Evolutionary conservation across 768 basidiomycete species (phyloP), one percentile per base, ranked within the genome.

Genomic region (Pisolithus sp.): DNA sequence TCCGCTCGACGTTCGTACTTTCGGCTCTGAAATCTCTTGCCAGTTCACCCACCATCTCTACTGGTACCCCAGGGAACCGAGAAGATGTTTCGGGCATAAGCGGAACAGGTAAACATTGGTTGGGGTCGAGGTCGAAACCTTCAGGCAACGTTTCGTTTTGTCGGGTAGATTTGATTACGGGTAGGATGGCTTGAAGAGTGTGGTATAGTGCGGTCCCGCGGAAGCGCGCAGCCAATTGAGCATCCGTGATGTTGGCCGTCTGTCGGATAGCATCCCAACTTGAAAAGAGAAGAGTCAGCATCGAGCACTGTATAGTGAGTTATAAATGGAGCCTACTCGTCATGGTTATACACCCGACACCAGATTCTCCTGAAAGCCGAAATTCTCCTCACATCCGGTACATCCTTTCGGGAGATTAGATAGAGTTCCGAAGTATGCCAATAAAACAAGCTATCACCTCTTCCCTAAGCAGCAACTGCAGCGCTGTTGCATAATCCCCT

Each of bases 321-420:
- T 34, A 46, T 41, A 15, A n/a, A 41, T 21, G 13, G 28, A 46
- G 75, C 85, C 54, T 67, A 95, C 93, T 96, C 81, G 64, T 97
- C 93, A 47, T 90, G 85, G 48, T 87, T 76, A 63, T 89, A 95
- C 43, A 95, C 79, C 28, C 94, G 76, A 34, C 94, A 79, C 94
- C 94, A 97, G 15, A 90, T 76, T 30, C 81, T 82, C 43, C 83
- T 76, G 61, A 89, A 79, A 4, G 89, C 84, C 23, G 86, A 81
- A 39, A 77, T 61, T 63, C 77, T 78, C 45, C 93, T 76, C 30
- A 79, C 79, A 52, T 83, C 81, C 0, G 93, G 92, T 3, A 90
- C 61, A 48, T 78, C 76, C 86, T 91, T 48, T 31, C 34, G n/a
- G 31, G 44, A 12, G 15, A 20, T 23, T 21, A 49, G 41, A 13